Evolutionary conservation across 495 filamentous ascomycete genomes (phyloP).

Genomic region (Tuber indicum): DNA sequence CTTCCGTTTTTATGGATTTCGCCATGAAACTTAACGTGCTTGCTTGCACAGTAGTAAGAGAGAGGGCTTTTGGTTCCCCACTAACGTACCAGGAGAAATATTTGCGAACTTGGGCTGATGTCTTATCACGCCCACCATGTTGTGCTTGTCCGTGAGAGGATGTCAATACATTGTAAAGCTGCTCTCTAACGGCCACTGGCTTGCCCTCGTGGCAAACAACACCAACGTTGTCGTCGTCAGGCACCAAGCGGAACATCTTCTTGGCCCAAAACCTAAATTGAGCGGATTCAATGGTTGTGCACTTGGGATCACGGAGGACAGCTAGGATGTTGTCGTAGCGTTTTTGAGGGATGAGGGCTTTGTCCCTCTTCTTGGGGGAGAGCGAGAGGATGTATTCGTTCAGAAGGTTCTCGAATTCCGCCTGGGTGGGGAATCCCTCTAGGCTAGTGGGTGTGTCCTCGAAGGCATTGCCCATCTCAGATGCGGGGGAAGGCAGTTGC

Average conservation of each 20-base stretch:
- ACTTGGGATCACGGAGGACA: constrained; percentile 53
- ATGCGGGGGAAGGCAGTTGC: constrained; percentile 32
- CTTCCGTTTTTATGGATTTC: background rate
- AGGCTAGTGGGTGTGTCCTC: constrained; percentile 36
- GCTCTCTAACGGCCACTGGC: constrained; percentile 56
- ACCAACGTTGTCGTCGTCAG: constrained; percentile 44
- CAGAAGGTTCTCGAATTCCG: constrained; percentile 52
- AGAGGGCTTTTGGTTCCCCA: background rate
- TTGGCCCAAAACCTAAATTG: constrained; percentile 60
- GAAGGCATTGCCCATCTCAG: constrained; percentile 34
- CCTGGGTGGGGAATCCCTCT: constrained; percentile 52
- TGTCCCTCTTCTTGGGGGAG: constrained; percentile 56
- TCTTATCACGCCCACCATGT: constrained; percentile 57
- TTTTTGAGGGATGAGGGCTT: constrained; percentile 53
- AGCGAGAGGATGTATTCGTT: constrained; percentile 48
- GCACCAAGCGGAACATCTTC: constrained; percentile 54
- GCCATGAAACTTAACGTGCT: background rate
- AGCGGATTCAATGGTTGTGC: constrained; percentile 54
- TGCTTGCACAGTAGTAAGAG: background rate
- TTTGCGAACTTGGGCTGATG: constrained; percentile 53
- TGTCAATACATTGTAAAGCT: constrained; percentile 54
- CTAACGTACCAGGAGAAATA: constrained; percentile 53
- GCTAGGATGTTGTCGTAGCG: constrained; percentile 52
- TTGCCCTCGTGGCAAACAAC: constrained; percentile 57
- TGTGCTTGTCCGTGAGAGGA: constrained; percentile 54